Evolutionary conservation across 148 eudicot species (phyloP).

Genomic region (Talinum fruticosum): DNA sequence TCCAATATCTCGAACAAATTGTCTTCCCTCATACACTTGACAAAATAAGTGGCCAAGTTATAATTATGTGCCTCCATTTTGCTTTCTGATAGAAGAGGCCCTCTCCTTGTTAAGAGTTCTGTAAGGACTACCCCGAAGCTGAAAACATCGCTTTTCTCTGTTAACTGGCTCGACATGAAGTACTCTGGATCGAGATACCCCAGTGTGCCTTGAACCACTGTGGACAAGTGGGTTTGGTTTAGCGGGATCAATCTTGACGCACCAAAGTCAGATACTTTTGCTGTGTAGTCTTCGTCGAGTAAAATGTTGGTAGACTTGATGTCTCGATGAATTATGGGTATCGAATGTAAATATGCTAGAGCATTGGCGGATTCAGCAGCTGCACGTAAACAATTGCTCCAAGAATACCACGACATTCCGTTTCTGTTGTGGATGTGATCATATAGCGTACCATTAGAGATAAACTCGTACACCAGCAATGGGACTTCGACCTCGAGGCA

Average conservation of each 20-base stretch:
- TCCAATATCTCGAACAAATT: neutral
- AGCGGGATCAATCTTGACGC: conserved; percentile 11
- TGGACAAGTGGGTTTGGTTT: conserved; percentile 3
- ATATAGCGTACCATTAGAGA: conserved; percentile 10
- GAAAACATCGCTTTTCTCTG: conserved; percentile 15
- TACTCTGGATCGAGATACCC: conserved; percentile 37
- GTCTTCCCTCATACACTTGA: conserved; percentile 6
- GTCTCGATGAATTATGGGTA: conserved; percentile 20
- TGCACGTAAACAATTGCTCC: conserved; percentile 2
- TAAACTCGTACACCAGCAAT: conserved; percentile 11
- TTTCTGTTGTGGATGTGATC: neutral
- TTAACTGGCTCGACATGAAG: conserved; percentile 23
- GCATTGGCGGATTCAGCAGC: conserved; percentile 6
- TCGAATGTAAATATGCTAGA: conserved; percentile 2
- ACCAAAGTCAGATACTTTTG: conserved; percentile 16
- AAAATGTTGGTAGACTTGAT: conserved; percentile 10
- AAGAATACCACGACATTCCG: neutral
- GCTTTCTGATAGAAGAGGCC: neutral
- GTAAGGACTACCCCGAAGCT: conserved; percentile 17
- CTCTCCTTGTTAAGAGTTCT: conserved; percentile 13
- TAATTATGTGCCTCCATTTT: neutral
- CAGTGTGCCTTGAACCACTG: conserved; percentile 14
- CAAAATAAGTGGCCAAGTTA: conserved; percentile 12
- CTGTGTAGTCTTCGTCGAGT: neutral
- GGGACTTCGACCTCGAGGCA: conserved; percentile 23